A percentile compares a stretch with the other conserved stretches of the same genome.
Conservation (phyloP, 345 rosid genomes). For the Acer yangbiense region DNA sequence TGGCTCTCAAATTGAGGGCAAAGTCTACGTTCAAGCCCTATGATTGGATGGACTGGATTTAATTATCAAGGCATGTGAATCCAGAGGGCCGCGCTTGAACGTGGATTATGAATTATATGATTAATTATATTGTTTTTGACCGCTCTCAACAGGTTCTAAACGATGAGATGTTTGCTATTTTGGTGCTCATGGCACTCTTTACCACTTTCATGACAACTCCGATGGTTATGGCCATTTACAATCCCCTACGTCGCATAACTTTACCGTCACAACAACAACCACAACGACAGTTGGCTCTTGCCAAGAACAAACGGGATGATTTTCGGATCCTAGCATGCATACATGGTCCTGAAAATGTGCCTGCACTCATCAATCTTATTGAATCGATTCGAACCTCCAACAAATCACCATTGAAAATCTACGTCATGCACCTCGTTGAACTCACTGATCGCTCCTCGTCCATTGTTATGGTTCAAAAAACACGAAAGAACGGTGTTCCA, state of each 20-base stretch:
- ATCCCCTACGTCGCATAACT: conserved; percentile 18
- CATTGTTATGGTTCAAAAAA: conserved; percentile 41
- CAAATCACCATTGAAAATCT: conserved; percentile 25
- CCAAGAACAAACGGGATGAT: conserved; percentile 8
- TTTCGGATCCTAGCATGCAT: conserved; percentile 40
- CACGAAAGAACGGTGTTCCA: conserved; percentile 36
- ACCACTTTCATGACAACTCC: conserved; percentile 50
- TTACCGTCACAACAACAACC: background rate
- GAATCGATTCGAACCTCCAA: conserved; percentile 26
- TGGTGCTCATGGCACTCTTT: conserved; percentile 48
- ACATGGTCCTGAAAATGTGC: conserved; percentile 32
- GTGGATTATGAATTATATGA: too few relatives aligned
- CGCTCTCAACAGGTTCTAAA: conserved; percentile 34
- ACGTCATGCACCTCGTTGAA: conserved; percentile 40
- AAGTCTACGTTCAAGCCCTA: too few relatives aligned
- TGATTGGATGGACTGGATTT: too few relatives aligned
- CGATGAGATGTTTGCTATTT: conserved; percentile 46
- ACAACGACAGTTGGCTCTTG: background rate
- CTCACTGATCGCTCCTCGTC: conserved; percentile 39
- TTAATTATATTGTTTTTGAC: background rate
- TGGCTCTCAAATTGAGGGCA: too few relatives aligned
- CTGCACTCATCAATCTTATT: conserved; percentile 32
- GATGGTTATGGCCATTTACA: conserved; percentile 36
- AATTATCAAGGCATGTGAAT: too few relatives aligned
- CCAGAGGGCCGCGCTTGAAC: too few relatives aligned